Conservation (phyloP, 176 grass and related monocot species). For the Hordeum marinum region DNA sequence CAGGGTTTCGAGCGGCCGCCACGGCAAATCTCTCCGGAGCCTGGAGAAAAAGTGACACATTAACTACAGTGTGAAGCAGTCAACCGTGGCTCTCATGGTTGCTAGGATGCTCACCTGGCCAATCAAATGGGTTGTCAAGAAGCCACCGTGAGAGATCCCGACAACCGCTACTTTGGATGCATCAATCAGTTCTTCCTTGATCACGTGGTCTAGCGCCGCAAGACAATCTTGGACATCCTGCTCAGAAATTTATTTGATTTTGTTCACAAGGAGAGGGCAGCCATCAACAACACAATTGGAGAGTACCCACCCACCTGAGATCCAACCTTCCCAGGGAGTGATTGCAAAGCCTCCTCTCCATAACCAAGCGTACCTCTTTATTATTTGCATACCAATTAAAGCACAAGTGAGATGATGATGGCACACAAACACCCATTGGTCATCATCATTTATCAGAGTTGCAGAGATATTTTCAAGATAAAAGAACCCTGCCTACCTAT, state of each 20-base stretch:
- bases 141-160: constrained; percentile 83
- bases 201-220: constrained; percentile 54
- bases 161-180: constrained; percentile 68
- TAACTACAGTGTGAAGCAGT: background rate
- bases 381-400: background rate
- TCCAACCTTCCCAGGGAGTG: constrained; percentile 77
- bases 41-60: constrained; percentile 11
- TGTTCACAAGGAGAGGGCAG: background rate
- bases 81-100: background rate
- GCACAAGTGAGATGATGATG: background rate
- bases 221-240: constrained; percentile 84
- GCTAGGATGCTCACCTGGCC: constrained; percentile 57
- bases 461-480: background rate
- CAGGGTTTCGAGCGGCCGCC: constrained; percentile 74
- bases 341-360: constrained; percentile 93
- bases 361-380: constrained; percentile 66
- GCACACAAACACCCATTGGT: background rate
- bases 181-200: constrained; percentile 49
- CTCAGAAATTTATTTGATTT: background rate
- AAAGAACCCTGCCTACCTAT: constrained; percentile 39
- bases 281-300: background rate
- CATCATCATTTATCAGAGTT: background rate
- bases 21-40: constrained; percentile 69
- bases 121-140: constrained; percentile 84
- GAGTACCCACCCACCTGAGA: constrained; percentile 46